phyloP scores from a whole-genome alignment of 2,329 filamentous ascomycete genomes.

The Trichoderma sp. region DNA sequence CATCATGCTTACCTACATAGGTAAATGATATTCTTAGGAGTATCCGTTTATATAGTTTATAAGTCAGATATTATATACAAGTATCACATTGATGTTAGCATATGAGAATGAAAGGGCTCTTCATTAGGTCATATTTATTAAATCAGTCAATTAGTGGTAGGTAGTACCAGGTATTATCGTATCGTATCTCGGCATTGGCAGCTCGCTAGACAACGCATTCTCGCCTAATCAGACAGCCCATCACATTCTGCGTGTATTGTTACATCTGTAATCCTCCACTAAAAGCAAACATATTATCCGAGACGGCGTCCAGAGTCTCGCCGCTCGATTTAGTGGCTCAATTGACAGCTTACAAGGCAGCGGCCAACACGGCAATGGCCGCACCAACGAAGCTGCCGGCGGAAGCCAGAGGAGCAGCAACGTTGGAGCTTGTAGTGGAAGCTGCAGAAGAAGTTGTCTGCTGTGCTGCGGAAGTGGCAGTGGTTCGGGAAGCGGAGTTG shows the following conservation, averaged over 20 bases:
- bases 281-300: background rate
- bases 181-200: background rate
- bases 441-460: background rate
- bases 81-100: background rate
- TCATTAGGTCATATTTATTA: background rate
- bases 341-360: slow-evolving; percentile 28
- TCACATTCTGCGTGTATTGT: background rate
- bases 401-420: slow-evolving; percentile 12
- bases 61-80: background rate
- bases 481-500: slow-evolving; percentile 18
- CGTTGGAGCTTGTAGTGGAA: slow-evolving; percentile 6
- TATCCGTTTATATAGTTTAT: background rate
- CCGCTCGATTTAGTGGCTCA: background rate
- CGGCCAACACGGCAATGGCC: slow-evolving; percentile 29
- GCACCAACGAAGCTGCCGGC: slow-evolving; percentile 29
- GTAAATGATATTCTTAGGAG: background rate
- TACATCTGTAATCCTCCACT: background rate
- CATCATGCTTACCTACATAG: background rate
- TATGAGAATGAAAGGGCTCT: background rate
- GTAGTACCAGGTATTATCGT: background rate
- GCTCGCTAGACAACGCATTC: background rate
- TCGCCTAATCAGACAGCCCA: background rate
- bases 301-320: background rate
- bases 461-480: background rate
- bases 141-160: background rate